These are phyloP conservation scores for Patellaria atrata DNA, from an alignment of 495 filamentous ascomycete genomes.

Conservation along the genomic window DNA sequence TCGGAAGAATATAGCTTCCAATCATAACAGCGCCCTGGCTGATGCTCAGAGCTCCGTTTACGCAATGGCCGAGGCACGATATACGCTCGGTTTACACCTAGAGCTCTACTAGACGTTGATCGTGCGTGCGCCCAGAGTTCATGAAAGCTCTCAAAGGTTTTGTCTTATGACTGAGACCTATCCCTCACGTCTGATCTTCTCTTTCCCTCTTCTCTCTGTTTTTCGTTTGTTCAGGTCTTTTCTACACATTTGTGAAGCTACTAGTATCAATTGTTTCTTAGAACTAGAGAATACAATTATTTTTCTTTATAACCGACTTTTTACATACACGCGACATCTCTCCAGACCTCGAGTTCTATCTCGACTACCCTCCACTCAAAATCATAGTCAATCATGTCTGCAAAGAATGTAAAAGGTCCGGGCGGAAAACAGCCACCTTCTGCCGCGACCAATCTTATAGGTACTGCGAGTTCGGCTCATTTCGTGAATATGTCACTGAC, in stretches of 20 bases:
- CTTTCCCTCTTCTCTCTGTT: neutral
- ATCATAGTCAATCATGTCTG: slow-evolving; percentile 52
- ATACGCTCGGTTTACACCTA: slow-evolving; percentile 9
- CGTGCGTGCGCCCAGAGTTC: slow-evolving; percentile 8
- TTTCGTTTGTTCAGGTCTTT: slow-evolving; percentile 2
- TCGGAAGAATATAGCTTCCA: no score
- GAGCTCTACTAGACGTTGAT: no score
- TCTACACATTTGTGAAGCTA: slow-evolving; percentile 5
- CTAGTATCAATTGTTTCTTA: slow-evolving; percentile 1
- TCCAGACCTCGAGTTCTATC: neutral
- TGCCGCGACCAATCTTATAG: slow-evolving; percentile 85
- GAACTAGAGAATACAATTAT: slow-evolving; percentile 1
- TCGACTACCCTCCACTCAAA: slow-evolving; percentile 1
- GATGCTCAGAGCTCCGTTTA: no score
- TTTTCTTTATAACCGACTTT: neutral
- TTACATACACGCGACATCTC: neutral
- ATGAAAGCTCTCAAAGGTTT: no score
- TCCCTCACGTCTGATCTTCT: slow-evolving; percentile 2
- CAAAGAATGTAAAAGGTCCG: slow-evolving; percentile 43
- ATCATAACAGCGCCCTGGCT: no score
- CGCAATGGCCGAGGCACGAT: slow-evolving; percentile 13
- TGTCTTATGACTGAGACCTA: slow-evolving; percentile 6
- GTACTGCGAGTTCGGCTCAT: slow-evolving; percentile 32
- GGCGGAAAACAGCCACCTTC: slow-evolving; percentile 69
- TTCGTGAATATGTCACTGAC: slow-evolving; percentile 2